Evolutionary conservation across 371 early-diverging fungal genomes (phyloP), one percentile per base, ranked within the genome.

Genomic region (Syncephalastrum sp.): DNA sequence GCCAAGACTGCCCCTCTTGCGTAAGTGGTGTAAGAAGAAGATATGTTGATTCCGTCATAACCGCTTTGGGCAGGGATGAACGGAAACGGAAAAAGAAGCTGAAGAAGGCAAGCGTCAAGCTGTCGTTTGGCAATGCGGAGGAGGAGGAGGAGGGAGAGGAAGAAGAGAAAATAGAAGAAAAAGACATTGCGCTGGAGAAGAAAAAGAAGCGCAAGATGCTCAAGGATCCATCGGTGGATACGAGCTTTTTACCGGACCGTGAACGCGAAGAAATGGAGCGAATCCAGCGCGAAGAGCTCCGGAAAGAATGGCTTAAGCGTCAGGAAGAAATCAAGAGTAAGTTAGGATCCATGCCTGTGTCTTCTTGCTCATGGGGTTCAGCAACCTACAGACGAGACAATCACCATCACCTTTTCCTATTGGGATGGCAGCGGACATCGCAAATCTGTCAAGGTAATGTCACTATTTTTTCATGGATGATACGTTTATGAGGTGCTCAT

Each of bases 381-480:
- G 53, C 49, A 5, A 43, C 10, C 42, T 50, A 29, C 65, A 89
- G 86, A 86, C 48, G 93, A 96, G 68, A 69, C 76, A 12, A 92
- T 96, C 43, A 63, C 68, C 15, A 88, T 96, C 56, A 93, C 95
- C 16, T 96, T 94, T 65, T 89, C 89, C 54, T 96, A 90, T 64
- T 97, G 97, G 97, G 96, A 97, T 72, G 97, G 97, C 5, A 82
- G 89, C 21, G 97, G 97, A 1, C 96, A 97, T 63, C 92, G 97
- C 48, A 88, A 88, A 51, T 74, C 72, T 43, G 91, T 92, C 10
- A 83, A 86, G 65, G 90, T 88, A 78, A 66, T 33, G 7, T 33
- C 10, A 2, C 38, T 12, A 33, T 21, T 21, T 21, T 1, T 21
- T 21, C 21, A 21, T 21, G 21, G 21, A 21, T 21, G 2, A 0